Conservation (phyloP, 2,329 filamentous ascomycete species). For the Chaetoscypha palmicola region DNA sequence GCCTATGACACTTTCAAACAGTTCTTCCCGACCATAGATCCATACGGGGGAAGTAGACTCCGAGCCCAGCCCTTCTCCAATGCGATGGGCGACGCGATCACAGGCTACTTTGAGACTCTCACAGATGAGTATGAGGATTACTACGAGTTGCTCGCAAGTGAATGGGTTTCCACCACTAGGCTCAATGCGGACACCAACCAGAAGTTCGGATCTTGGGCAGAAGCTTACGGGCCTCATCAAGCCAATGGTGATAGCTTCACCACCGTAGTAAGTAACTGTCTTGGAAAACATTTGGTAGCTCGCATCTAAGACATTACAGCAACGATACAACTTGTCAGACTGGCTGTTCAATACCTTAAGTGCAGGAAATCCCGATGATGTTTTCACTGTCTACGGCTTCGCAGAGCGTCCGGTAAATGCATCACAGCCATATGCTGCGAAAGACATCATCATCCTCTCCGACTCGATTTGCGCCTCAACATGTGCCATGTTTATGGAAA, state of each 20-base stretch:
- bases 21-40: constrained; percentile 29
- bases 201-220: constrained; percentile 21
- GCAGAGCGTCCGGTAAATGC: constrained; percentile 18
- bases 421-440: constrained; percentile 31
- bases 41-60: constrained; percentile 20
- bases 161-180: constrained; percentile 19
- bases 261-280: constrained; percentile 12
- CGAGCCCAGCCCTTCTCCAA: constrained; percentile 20
- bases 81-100: constrained; percentile 18
- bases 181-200: constrained; percentile 17
- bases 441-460: constrained; percentile 41
- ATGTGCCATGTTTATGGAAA: constrained; percentile 49
- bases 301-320: constrained; percentile 5
- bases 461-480: constrained; percentile 54
- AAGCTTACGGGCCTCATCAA: constrained; percentile 17
- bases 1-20: constrained; percentile 43
- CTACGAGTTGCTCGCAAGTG: constrained; percentile 14
- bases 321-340: constrained; percentile 22
- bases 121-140: constrained; percentile 12
- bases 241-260: constrained; percentile 22
- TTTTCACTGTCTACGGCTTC: constrained; percentile 27
- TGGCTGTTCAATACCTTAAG: constrained; percentile 18
- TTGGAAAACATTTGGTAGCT: background rate
- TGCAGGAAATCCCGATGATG: constrained; percentile 14
- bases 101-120: constrained; percentile 19